Percentiles rank a stretch among this genome's conserved stretches.
Conservation (phyloP, 768 basidiomycete genomes). For the Auricularia sp. region DNA sequence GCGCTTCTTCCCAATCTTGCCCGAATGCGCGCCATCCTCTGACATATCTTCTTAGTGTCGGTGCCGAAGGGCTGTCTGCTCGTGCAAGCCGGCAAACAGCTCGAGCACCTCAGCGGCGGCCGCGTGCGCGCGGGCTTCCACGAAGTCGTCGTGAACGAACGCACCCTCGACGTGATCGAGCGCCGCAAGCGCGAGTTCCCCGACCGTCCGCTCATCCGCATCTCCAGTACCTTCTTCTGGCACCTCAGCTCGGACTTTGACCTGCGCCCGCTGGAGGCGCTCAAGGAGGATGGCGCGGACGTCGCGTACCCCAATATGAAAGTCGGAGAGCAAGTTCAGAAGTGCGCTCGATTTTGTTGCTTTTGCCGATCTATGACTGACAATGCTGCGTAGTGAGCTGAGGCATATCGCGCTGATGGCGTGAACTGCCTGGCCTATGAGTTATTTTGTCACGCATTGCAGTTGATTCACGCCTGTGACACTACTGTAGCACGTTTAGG, state of each 20-base stretch:
- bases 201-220: slow-evolving; percentile 82
- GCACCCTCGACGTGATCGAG: slow-evolving; percentile 58
- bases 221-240: slow-evolving; percentile 96
- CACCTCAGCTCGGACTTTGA: slow-evolving; percentile 81
- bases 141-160: slow-evolving; percentile 84
- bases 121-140: slow-evolving; percentile 89
- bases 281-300: slow-evolving; percentile 31
- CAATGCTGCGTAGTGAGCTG: slow-evolving; percentile 45
- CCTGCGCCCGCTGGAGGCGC: slow-evolving; percentile 49
- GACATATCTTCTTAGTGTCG: slow-evolving; percentile 33
- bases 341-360: slow-evolving; percentile 32
- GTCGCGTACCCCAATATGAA: slow-evolving; percentile 60
- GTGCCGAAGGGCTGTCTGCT: slow-evolving; percentile 78
- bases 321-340: slow-evolving; percentile 82
- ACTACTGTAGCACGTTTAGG: too few species aligned
- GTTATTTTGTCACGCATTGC: too few species aligned
- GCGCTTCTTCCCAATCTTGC: too few species aligned
- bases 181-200: slow-evolving; percentile 47
- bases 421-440: slow-evolving; percentile 20
- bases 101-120: slow-evolving; percentile 78
- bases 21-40: too few species aligned
- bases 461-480: too few species aligned
- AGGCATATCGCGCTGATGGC: slow-evolving; percentile 75
- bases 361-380: slow-evolving; percentile 1
- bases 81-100: slow-evolving; percentile 92